These are phyloP conservation scores for Quercus variabilis DNA, from an alignment of 306 rosid genomes.

Conservation along the genomic window DNA sequence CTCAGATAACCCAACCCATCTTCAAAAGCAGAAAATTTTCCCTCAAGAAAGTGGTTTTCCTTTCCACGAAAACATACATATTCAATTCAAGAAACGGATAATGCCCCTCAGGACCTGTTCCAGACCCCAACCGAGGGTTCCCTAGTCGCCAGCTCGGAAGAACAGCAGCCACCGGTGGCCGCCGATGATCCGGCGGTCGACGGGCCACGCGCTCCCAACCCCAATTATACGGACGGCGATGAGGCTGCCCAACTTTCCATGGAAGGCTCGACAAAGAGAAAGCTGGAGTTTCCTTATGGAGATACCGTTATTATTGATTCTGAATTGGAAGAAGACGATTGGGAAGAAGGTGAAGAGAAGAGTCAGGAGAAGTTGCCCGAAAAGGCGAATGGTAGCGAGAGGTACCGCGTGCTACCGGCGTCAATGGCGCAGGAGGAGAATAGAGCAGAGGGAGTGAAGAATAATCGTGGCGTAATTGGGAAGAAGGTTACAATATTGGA, in stretches of 20 bases:
- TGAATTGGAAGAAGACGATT: not conserved
- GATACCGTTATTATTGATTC: not conserved
- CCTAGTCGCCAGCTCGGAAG: constrained; percentile 16
- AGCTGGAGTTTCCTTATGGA: not conserved
- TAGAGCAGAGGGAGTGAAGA: not conserved
- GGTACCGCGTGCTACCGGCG: not conserved
- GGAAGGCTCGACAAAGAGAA: constrained; percentile 6
- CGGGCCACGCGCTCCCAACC: not conserved
- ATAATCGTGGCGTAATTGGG: not conserved
- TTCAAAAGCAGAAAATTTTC: no score
- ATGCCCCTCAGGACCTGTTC: constrained; percentile 34
- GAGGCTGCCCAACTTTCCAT: not conserved
- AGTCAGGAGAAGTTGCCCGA: not conserved
- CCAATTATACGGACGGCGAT: not conserved
- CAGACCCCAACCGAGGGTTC: constrained; percentile 54
- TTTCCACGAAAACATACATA: no score
- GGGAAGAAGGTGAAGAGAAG: not conserved
- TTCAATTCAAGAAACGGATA: no score
- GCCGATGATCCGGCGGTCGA: not conserved
- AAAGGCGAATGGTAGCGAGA: not conserved
- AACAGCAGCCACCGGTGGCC: not conserved
- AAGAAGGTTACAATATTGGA: constrained; percentile 11
- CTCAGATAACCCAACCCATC: no score
- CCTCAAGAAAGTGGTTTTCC: no score
- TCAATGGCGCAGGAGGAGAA: not conserved